A percentile compares a stretch with the other conserved stretches of the same genome.
Evolutionary conservation across 148 eudicot species (phyloP).

Genomic region (Vaccinium darrowii): DNA sequence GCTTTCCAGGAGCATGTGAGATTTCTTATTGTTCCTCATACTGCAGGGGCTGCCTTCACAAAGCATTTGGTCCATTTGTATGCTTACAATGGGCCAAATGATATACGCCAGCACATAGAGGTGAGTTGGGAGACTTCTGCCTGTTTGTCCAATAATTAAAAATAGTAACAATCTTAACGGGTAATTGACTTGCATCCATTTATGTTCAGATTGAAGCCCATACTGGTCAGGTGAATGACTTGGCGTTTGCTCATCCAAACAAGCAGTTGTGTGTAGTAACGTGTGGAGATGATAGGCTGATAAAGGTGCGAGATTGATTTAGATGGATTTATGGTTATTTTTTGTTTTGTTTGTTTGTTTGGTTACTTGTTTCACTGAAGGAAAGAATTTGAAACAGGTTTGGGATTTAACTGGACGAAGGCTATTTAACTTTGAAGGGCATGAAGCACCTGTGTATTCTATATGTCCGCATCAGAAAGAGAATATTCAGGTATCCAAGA

Average conservation of each 20-base stretch:
- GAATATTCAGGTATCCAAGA: conserved; percentile 59
- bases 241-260: conserved; percentile 88
- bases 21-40: conserved; percentile 9
- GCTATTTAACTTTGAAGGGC: conserved; percentile 81
- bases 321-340: background rate
- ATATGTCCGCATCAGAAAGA: conserved; percentile 95
- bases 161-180: background rate
- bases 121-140: conserved; percentile 32
- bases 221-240: conserved; percentile 82
- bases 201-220: conserved; percentile 77
- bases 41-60: conserved; percentile 87
- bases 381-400: conserved; percentile 49
- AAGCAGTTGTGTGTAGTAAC: conserved; percentile 79
- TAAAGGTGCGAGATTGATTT: conserved; percentile 50
- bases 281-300: conserved; percentile 90
- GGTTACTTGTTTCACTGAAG: conserved; percentile 5
- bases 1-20: background rate
- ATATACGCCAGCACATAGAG: conserved; percentile 77
- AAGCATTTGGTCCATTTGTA: conserved; percentile 80
- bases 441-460: conserved; percentile 91
- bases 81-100: conserved; percentile 65
- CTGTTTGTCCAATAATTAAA: conserved; percentile 9
- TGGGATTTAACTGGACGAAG: conserved; percentile 86
- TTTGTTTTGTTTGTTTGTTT: background rate
- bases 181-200: background rate